phyloP scores from a whole-genome alignment of 805 yeast species.

The Kodamaea leandrae region DNA sequence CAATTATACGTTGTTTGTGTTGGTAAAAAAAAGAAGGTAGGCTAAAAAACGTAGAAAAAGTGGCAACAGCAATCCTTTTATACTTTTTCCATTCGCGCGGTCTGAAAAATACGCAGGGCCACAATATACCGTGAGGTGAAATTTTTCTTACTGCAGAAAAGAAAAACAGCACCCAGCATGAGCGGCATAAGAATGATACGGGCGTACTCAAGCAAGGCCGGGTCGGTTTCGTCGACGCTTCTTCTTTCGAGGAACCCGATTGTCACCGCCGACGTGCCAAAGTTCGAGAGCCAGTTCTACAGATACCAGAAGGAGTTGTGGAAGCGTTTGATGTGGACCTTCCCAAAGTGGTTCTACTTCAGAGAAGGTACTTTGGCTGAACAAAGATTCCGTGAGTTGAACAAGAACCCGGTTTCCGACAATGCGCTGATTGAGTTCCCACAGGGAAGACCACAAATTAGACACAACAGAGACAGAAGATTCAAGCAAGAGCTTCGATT shows the following conservation, averaged over 20 bases:
- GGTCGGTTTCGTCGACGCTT: constrained; percentile 44
- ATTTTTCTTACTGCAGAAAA: neutral
- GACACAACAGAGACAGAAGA: constrained; percentile 85
- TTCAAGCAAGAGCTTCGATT: constrained; percentile 73
- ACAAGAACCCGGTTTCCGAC: constrained; percentile 68
- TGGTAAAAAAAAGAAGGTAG: constrained; percentile 3
- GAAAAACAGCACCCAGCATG: constrained; percentile 6
- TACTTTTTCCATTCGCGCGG: constrained; percentile 1
- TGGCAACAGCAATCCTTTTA: constrained; percentile 3
- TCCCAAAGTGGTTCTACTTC: constrained; percentile 90
- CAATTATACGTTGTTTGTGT: constrained; percentile 1
- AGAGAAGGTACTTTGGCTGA: constrained; percentile 87
- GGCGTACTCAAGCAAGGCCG: constrained; percentile 12
- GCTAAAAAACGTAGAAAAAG: constrained; percentile 1
- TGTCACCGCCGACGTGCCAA: constrained; percentile 71
- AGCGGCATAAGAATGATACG: constrained; percentile 11
- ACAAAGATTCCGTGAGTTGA: constrained; percentile 71
- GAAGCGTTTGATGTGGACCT: constrained; percentile 94
- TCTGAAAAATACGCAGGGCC: constrained; percentile 3
- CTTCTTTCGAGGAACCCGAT: constrained; percentile 81
- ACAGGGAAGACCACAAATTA: constrained; percentile 80
- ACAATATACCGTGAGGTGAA: no score
- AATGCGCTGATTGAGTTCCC: constrained; percentile 78
- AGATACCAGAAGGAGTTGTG: constrained; percentile 83
- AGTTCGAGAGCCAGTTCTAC: constrained; percentile 72